These are phyloP conservation scores for Parathielavia hyrcaniae DNA, from an alignment of 495 filamentous ascomycete genomes.

Conservation along the genomic window DNA sequence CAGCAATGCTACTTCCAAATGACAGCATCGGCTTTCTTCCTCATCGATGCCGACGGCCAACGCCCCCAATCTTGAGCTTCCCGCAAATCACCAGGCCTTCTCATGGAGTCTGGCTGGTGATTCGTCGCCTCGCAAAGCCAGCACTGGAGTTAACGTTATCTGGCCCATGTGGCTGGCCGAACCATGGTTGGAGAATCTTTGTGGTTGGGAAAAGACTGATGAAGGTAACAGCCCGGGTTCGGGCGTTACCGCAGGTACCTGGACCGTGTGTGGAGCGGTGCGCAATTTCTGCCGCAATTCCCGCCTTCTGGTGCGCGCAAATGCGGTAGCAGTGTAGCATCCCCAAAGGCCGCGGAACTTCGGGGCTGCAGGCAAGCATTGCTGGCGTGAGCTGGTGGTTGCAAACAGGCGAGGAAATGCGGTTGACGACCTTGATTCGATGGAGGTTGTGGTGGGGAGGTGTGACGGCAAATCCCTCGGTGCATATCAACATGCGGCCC, in stretches of 20 bases:
- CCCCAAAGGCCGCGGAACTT: slow-evolving; percentile 12
- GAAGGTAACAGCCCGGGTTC: slow-evolving; percentile 9
- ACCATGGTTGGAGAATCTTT: background rate
- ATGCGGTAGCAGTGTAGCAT: slow-evolving; percentile 24
- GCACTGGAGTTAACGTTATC: slow-evolving; percentile 6
- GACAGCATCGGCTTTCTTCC: slow-evolving; percentile 1
- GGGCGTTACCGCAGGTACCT: slow-evolving; percentile 31
- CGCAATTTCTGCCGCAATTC: background rate
- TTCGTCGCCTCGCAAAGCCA: slow-evolving; percentile 32
- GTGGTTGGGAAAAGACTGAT: no score
- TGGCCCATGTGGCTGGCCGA: slow-evolving; percentile 19
- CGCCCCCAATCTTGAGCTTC: slow-evolving; percentile 18
- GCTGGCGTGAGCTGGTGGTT: slow-evolving; percentile 14
- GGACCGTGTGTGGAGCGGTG: background rate
- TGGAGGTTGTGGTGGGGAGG: slow-evolving; percentile 16
- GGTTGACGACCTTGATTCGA: slow-evolving; percentile 34
- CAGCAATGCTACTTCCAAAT: background rate
- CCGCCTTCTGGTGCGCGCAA: background rate
- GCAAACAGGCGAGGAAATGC: slow-evolving; percentile 18
- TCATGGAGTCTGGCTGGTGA: slow-evolving; percentile 15
- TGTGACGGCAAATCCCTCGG: slow-evolving; percentile 38
- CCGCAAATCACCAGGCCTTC: slow-evolving; percentile 24
- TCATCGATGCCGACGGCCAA: background rate
- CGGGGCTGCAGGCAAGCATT: background rate
- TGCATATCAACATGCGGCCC: slow-evolving; percentile 37